Base-by-base conservation (phyloP, 495 filamentous ascomycete genomes). In the Cetradonia linearis region DNA sequence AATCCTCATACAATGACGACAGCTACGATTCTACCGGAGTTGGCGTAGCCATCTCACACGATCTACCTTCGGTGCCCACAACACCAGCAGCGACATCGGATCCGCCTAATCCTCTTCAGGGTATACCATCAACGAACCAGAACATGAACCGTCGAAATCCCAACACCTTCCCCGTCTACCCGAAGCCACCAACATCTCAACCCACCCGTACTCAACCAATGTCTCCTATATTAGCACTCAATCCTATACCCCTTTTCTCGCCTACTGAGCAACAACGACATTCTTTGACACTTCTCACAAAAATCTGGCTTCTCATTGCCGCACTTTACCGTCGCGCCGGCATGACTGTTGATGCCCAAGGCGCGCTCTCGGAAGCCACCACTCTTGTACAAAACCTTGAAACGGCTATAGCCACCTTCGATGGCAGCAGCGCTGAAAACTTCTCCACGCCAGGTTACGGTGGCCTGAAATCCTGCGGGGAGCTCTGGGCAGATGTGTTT, bases 251-350 rank as follows among this genome's bases (percentile, higher is more conserved):
- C 16, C 60, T 68, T 48, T 67, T 67, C 40, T 65, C 79, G 2
- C 73, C 73, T 42, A 71, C 74, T 0, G 76, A 81, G 62, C 67
- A 70, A 46, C 76, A 79, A 62, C 81, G 81, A 56, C 82, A 81
- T 60, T 76, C 84, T 27, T 77, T 78, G 37, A 77, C 77, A 6
- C 71, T 86, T 65, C 77, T 95, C 7, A 76, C 86, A n/a, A 83
- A 82, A 57, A 82, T 95, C 27, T 98, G 93, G 93, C 78, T 96
- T 14, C 84, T 90, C 61, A 91, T 95, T 52, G 84, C 88, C 3
- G 85, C 85, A 0, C 82, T 96, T 56, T 97, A 98, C 66, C 82
- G 91, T 28, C 82, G 89, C 49, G 89, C 91, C 13, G 82, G 77
- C 2, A 82, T 91, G 70, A 81, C 82, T 44, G 82, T 86, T 2